Percentiles rank a stretch among this genome's conserved stretches.
phyloP scores from a whole-genome alignment of 192 early-diverging fungal species.

The Coemansia sp. region DNA sequence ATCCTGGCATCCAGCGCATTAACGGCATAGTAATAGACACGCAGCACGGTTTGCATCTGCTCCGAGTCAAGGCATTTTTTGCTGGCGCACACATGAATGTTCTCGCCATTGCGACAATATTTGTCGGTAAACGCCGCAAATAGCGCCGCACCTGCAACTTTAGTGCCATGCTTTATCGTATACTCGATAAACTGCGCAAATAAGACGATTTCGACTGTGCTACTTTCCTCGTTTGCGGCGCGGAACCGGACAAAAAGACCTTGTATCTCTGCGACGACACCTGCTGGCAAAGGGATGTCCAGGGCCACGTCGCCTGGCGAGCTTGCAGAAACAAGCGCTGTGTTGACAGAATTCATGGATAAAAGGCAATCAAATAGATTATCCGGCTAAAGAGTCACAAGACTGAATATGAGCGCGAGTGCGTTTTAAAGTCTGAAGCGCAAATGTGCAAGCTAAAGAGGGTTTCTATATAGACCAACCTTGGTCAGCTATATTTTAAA shows the following conservation, averaged over 20 bases:
- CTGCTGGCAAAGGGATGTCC: background rate
- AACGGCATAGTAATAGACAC: conserved; percentile 13
- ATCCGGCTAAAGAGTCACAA: background rate
- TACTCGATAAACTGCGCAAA: conserved; percentile 15
- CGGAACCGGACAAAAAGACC: background rate
- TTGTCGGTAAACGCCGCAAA: conserved; percentile 9
- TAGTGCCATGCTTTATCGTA: background rate
- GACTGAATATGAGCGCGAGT: no score
- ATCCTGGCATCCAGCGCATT: background rate
- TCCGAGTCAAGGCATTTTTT: background rate
- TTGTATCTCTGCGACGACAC: background rate
- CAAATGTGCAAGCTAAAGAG: no score
- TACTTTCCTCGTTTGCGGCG: no score
- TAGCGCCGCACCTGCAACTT: background rate
- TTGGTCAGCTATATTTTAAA: no score
- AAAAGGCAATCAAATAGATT: background rate
- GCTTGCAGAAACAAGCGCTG: background rate
- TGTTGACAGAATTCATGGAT: background rate
- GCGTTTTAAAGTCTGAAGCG: no score
- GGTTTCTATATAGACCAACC: no score
- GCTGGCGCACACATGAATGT: conserved; percentile 14
- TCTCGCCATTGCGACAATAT: background rate
- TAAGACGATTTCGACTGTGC: background rate
- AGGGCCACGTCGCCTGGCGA: background rate
- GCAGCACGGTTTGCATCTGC: conserved; percentile 14